These are phyloP conservation scores for Geranium incanum DNA, from an alignment of 441 rosid species.

Conservation along the genomic window DNA sequence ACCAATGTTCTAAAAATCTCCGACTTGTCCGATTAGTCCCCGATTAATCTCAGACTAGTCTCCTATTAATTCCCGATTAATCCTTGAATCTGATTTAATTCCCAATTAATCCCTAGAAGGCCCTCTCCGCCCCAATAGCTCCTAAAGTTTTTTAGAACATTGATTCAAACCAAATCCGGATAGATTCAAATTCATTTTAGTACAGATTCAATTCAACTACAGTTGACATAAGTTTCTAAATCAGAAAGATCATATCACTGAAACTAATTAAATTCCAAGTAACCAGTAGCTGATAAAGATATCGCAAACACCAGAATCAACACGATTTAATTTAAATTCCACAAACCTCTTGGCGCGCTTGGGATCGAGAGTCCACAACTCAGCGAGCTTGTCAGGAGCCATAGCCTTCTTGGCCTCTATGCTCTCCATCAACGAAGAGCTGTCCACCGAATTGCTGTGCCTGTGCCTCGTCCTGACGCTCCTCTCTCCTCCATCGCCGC, in stretches of 20 bases:
- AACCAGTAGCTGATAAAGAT: not conserved
- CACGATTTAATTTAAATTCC: not conserved
- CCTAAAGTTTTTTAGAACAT: too few species aligned
- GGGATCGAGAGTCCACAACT: slow-evolving; percentile 76
- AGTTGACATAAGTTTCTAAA: not conserved
- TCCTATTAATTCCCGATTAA: too few species aligned
- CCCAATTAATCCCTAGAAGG: too few species aligned
- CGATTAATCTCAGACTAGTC: too few species aligned
- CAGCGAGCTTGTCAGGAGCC: slow-evolving; percentile 87
- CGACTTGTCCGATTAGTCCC: too few species aligned
- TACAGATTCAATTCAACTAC: not conserved
- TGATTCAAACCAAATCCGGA: not conserved
- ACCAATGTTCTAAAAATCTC: too few species aligned
- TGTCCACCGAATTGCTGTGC: slow-evolving; percentile 74
- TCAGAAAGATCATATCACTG: not conserved
- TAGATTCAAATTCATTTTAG: not conserved
- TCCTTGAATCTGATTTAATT: too few species aligned
- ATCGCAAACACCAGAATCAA: not conserved
- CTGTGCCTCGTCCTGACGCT: slow-evolving; percentile 47
- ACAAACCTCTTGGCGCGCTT: slow-evolving; percentile 80
- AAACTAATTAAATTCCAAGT: too few species aligned
- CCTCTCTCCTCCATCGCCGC: slow-evolving; percentile 17
- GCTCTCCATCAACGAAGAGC: slow-evolving; percentile 53
- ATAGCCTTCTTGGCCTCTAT: slow-evolving; percentile 91
- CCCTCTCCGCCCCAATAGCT: too few species aligned